Conservation (phyloP, 2,329 filamentous ascomycete genomes). For the Furcasterigmium sp. region DNA sequence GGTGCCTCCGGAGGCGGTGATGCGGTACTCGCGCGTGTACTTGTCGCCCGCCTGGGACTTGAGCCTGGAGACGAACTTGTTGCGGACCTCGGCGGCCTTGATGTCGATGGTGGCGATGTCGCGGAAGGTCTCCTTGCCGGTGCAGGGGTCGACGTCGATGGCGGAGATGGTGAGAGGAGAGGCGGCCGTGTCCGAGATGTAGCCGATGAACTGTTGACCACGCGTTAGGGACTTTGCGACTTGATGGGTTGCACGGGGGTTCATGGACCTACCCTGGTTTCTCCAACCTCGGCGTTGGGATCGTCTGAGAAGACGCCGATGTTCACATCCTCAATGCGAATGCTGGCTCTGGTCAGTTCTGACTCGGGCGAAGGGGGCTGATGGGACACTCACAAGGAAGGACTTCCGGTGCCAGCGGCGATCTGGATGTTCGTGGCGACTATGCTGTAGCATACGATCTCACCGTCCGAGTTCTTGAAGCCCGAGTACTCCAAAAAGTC, state of each 20-base stretch:
- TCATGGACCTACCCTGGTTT: conserved; percentile 16
- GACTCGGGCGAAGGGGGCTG: no score
- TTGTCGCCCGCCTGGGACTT: conserved; percentile 17
- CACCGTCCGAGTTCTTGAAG: conserved; percentile 18
- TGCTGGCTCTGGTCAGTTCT: conserved; percentile 25
- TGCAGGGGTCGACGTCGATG: conserved; percentile 36
- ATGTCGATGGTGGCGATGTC: conserved; percentile 24
- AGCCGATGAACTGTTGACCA: conserved; percentile 26
- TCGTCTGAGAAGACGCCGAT: conserved; percentile 29
- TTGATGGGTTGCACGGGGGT: fast-evolving
- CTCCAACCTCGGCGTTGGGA: conserved; percentile 26
- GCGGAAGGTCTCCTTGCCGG: conserved; percentile 28
- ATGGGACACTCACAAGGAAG: conserved; percentile 28
- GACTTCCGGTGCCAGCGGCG: conserved; percentile 19
- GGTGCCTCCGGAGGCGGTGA: conserved; percentile 24
- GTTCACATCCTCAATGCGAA: conserved; percentile 34
- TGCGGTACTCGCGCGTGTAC: conserved; percentile 34
- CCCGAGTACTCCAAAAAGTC: conserved; percentile 36
- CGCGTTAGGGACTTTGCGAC: background rate
- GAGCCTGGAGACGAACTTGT: conserved; percentile 31
- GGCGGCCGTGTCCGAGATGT: conserved; percentile 22
- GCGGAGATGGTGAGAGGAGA: conserved; percentile 27
- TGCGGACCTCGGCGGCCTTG: conserved; percentile 22
- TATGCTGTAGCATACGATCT: conserved; percentile 29
- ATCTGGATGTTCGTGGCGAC: conserved; percentile 31